These are phyloP conservation scores for Telfairia occidentalis DNA, from an alignment of 331 rosid genomes.

Conservation along the genomic window DNA sequence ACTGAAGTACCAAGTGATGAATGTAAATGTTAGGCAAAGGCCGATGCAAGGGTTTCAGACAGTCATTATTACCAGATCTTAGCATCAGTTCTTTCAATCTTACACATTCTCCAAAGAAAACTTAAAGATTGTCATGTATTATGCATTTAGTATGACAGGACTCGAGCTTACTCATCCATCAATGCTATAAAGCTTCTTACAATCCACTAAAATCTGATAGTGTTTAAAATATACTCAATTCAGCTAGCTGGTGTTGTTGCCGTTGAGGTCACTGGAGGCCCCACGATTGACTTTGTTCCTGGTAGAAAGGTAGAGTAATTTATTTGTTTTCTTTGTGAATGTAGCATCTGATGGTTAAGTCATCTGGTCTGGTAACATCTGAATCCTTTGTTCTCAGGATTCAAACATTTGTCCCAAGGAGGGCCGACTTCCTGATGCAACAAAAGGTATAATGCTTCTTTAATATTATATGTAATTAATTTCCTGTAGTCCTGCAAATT, in stretches of 20 bases:
- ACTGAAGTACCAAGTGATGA: neutral
- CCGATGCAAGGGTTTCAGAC: neutral
- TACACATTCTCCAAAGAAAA: neutral
- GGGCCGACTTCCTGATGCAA: conserved; percentile 83
- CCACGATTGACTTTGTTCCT: conserved; percentile 67
- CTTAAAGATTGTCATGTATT: neutral
- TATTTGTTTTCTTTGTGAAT: conserved; percentile 15
- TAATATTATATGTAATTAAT: neutral
- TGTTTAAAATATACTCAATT: conserved; percentile 19
- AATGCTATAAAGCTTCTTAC: neutral
- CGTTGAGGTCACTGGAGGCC: conserved; percentile 97
- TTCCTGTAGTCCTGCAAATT: neutral
- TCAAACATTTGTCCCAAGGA: conserved; percentile 53
- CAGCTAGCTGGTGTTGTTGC: conserved; percentile 99
- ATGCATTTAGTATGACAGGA: neutral
- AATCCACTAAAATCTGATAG: neutral
- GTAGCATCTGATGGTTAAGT: neutral
- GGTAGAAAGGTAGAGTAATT: conserved; percentile 59
- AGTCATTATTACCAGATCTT: neutral
- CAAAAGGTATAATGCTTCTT: conserved; percentile 31
- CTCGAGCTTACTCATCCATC: neutral
- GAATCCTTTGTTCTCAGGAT: conserved; percentile 21
- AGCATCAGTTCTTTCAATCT: neutral
- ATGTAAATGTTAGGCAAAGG: neutral
- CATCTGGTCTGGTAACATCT: neutral